These are phyloP conservation scores for Cylindrodendrum hubeiense DNA, from an alignment of 2,329 filamentous ascomycete genomes.

Conservation along the genomic window DNA sequence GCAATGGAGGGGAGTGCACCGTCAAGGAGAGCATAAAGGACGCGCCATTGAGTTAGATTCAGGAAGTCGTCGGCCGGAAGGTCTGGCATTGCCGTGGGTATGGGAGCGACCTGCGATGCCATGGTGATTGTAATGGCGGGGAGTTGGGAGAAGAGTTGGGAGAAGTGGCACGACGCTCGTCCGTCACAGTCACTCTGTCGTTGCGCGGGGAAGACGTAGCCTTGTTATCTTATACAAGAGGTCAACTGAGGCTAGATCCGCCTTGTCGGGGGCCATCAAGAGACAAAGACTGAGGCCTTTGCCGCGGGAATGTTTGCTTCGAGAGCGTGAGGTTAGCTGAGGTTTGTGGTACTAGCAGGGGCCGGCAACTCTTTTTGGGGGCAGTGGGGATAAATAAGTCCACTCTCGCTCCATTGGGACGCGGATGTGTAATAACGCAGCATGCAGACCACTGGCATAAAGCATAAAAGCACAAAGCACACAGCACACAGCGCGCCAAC, in stretches of 20 bases:
- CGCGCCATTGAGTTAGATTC: slow-evolving; percentile 64
- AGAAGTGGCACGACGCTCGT: not conserved
- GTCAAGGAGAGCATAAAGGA: slow-evolving; percentile 67
- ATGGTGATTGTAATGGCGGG: slow-evolving; percentile 20
- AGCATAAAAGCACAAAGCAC: no score
- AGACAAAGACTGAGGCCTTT: not conserved
- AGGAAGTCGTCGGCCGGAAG: slow-evolving; percentile 53
- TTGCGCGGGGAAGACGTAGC: not conserved
- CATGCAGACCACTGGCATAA: no score
- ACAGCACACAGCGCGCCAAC: no score
- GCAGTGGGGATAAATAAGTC: no score
- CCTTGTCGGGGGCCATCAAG: not conserved
- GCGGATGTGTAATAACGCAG: no score
- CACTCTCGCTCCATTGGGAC: no score
- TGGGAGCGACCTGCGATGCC: slow-evolving; percentile 36
- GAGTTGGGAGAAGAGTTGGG: not conserved
- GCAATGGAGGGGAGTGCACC: slow-evolving; percentile 72
- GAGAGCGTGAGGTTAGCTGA: not conserved
- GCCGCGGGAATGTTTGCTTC: slow-evolving; percentile 4
- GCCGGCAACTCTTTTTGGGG: slow-evolving; percentile 6
- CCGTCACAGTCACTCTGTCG: not conserved
- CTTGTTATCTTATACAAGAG: not conserved
- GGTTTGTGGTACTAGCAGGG: slow-evolving; percentile 17
- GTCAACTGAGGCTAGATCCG: not conserved
- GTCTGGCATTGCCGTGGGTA: slow-evolving; percentile 42